Evolutionary conservation across 257 asterid genomes (phyloP), one percentile per base, ranked within the genome.

Genomic region (Nicotiana obtusifolia): DNA sequence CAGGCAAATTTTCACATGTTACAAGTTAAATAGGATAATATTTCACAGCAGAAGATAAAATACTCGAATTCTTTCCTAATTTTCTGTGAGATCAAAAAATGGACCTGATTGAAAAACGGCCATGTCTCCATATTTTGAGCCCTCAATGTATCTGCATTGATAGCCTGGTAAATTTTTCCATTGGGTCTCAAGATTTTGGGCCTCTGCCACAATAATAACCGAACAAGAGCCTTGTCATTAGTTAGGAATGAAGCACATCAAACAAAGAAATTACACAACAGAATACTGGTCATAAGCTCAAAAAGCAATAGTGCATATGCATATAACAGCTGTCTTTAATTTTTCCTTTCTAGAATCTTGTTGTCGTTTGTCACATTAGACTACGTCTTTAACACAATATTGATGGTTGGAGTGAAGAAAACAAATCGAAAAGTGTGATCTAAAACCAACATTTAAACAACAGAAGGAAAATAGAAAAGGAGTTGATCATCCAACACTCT

Each of bases 31-130:
- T 17, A 2, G 78, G 54, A 75, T 10, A 60, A 15, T 22, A 22
- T 26, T 82, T 52, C 54, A 24, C 37, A 6, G 24, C 22, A 15
- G 11, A 57, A 20, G 26, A 56, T 24, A 5, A 10, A 59, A 81
- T 17, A 49, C 53, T 2, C 9, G 19, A 71, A 82, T 62, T 26
- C 35, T 73, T 73, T 56, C 64, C 8, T 26, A 22, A n/a, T 78
- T 78, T 22, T 60, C 31, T 11, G 0, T 37, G 60, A 35, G 59
- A 7, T 59, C 0, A 73, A 49, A 6, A 22, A 30, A 4, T 4
- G 80, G 71, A 91, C 96, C 94, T 91, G 94, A 69, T 91, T 91
- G 89, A 90, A 91, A 82, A 88, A 91, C 56, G 96, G 96, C 94
- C 96, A 91, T 44, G 96, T 90, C 87, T 91, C 94, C 81, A 91